Base-by-base conservation (phyloP, 495 filamentous ascomycete species). In the Acidiella bohemica region DNA sequence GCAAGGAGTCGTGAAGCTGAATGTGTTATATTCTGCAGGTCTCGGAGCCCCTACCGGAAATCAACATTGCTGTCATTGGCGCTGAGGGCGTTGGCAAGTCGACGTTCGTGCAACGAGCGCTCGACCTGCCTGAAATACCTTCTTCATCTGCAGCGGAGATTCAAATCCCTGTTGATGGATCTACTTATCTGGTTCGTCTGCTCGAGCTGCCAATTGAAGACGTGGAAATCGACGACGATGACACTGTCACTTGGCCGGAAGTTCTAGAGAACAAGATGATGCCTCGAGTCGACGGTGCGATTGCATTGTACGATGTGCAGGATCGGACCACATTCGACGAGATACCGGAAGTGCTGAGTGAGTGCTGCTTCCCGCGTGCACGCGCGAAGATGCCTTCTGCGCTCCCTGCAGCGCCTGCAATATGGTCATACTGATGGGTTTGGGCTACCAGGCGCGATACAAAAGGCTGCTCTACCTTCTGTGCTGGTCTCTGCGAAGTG, bases 31-130 rank as follows among this genome's bases (percentile, higher is more conserved):
- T 20, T n/a, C 13, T 33, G 23, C 42, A 44, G 41, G 27, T 41
- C 24, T 42, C 47, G 13, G 43, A 54, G 22, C 39, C 39, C 6
- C 19, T 80, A 63, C 72, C 73, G 44, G 63, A 78, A 54, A 74
- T 93, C 53, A 87, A 84, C 53, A 82, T 96, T 55, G 84, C 78
- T 23, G 76, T 96, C 18, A 73, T 94, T 51, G 90, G 90, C 38
- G 71, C 73, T 49, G 67, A 73, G 49, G 76, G 78, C 35, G 81
- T 84, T 24, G 88, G 88, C 49, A 95, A 96, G 63, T 84, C 83
- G 34, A 81, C 81, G 17, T 93, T 96, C 50, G 80, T 94, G 44
- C 79, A 82, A 53, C 74, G 71, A 39, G 81, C 83, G 9, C 62
- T 90, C 50, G 78, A 84, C 28, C 65, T 88, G 46, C 74, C 72